Evolutionary conservation across 208 protist species (phyloP), one percentile per base, ranked within the genome.

Genomic region (Wallacemonas collosoma): DNA sequence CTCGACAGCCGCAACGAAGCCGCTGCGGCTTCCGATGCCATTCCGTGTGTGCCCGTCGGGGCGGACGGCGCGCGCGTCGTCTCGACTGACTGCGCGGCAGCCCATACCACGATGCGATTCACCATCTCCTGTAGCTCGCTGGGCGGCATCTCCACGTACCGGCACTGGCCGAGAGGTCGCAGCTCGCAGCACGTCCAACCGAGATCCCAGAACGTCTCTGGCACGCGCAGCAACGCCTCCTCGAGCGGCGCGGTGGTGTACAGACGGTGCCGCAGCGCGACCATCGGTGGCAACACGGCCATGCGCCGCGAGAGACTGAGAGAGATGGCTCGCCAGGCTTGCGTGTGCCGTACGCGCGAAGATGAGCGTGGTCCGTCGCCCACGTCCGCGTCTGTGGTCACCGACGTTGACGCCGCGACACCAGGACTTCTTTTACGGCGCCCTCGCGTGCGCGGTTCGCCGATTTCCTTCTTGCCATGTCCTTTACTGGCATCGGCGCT

Each of bases 51-150:
- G 26, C 26, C 26, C 26, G 26, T 26, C 26, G 26, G 26, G 26
- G 26, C 26, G 26, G 26, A 26, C 26, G 26, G 26, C 26, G 26
- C 26, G 26, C 0, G 26, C 26, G 26, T 43, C 69, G 39, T 45
- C 12, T 43, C 51, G 64, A 5, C 45, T 41, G 51, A 68, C 64
- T 9, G 56, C 68, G 60, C 60, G 55, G 35, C 81, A 65, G 17
- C 85, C 75, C 83, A 89, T 2, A 78, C 39, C 8, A 92, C 72
- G 64, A 96, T 90, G 55, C 89, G 88, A 69, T 94, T 96, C 38
- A 90, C 56, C 35, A 94, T 55, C 70, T 85, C 76, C 76, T 96
- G 89, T 12, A 94, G 58, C 60, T 88, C 78, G 2, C 9, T 38
- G 6, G 89, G 58, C 0, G 78, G 55, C 43, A 96, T 57, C 9